phyloP scores from a whole-genome alignment of 148 eudicot genomes.

The Rheum nobile region DNA sequence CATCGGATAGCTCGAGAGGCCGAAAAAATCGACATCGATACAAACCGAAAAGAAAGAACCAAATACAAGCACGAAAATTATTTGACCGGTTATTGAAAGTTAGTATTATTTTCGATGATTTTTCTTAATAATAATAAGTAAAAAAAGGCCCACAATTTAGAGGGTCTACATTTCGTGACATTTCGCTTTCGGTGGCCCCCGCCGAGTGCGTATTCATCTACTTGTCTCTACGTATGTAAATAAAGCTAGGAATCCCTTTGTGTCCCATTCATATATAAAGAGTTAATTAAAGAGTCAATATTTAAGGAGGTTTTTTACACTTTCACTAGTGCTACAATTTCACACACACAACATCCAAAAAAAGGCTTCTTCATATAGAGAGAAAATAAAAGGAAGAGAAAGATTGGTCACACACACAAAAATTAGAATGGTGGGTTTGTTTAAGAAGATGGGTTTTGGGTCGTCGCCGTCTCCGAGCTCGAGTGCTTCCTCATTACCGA shows the following conservation, averaged over 20 bases:
- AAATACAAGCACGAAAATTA: too few relatives aligned
- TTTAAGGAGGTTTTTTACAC: neutral
- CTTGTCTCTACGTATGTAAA: neutral
- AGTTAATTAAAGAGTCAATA: neutral
- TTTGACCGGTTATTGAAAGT: too few relatives aligned
- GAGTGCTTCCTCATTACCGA: neutral
- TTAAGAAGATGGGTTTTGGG: neutral
- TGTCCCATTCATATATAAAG: neutral
- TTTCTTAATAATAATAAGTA: too few relatives aligned
- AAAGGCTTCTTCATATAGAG: too few relatives aligned
- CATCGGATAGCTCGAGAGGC: too few relatives aligned
- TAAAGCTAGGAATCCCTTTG: neutral
- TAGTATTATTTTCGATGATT: too few relatives aligned
- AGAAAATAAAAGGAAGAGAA: neutral
- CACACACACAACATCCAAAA: too few relatives aligned
- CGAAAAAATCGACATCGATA: too few relatives aligned
- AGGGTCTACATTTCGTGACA: neutral
- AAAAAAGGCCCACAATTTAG: neutral
- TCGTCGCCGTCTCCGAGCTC: neutral
- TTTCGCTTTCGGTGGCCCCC: neutral
- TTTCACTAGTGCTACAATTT: neutral
- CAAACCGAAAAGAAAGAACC: too few relatives aligned
- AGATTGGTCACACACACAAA: neutral
- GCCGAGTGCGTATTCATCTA: neutral
- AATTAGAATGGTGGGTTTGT: neutral